phyloP scores from a whole-genome alignment of 73 alveolate species.

The Durusdinium trenchii region DNA sequence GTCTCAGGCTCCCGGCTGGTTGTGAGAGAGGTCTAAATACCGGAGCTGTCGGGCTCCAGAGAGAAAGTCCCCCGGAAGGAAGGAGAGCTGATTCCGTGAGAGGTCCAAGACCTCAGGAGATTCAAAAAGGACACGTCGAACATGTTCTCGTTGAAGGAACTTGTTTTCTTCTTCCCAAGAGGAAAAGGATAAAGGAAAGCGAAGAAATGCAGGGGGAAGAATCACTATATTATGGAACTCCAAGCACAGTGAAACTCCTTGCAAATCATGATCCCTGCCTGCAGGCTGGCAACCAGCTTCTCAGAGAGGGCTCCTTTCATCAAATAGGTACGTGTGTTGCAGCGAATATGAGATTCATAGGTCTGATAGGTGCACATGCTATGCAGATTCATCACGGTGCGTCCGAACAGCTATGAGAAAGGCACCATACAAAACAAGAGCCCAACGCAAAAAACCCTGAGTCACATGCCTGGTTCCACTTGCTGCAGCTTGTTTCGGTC shows the following conservation, averaged over 20 bases:
- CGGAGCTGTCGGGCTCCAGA: slow-evolving; percentile 29
- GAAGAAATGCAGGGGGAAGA: no score
- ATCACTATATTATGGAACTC: background rate
- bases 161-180: no score
- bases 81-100: slow-evolving; percentile 71
- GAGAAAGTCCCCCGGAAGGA: slow-evolving; percentile 47
- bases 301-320: slow-evolving; percentile 60
- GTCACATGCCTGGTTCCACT: slow-evolving; percentile 51
- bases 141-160: no score
- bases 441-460: background rate
- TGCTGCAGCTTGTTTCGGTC: slow-evolving; percentile 78
- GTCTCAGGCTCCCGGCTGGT: background rate
- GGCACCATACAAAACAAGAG: background rate
- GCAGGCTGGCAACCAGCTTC: slow-evolving; percentile 54
- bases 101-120: slow-evolving; percentile 57
- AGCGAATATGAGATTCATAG: no score
- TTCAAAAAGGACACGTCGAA: no score
- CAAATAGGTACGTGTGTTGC: no score
- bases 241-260: background rate
- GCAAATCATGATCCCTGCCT: background rate
- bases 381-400: no score
- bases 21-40: slow-evolving; percentile 41
- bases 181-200: no score
- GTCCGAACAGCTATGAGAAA: no score
- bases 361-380: no score